Evolutionary conservation across 345 rosid species (phyloP).

Genomic region (Stellera chamaejasme): DNA sequence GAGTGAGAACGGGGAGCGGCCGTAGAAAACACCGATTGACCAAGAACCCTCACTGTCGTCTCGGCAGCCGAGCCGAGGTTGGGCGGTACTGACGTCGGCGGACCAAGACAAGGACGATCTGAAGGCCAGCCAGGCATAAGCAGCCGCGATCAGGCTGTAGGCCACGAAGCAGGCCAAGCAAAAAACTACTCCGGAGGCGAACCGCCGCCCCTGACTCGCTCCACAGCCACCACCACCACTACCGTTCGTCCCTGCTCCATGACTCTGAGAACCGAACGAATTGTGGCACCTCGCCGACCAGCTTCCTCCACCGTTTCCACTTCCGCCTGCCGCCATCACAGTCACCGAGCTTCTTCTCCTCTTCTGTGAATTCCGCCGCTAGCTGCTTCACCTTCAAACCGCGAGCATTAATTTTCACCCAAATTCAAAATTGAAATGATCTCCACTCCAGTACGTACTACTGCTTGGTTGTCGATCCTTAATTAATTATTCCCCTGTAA

Average conservation of each 20-base stretch:
- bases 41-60: constrained; percentile 84
- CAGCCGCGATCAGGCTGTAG: constrained; percentile 46
- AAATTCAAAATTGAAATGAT: too few species aligned
- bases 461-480: too few species aligned
- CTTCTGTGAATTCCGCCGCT: background rate
- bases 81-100: constrained; percentile 20
- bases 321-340: constrained; percentile 23
- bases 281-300: constrained; percentile 8
- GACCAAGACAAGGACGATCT: background rate
- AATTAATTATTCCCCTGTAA: too few species aligned
- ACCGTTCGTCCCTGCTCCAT: background rate
- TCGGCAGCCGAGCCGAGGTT: constrained; percentile 48
- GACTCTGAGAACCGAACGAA: too few species aligned
- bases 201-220: constrained; percentile 9
- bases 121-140: constrained; percentile 47
- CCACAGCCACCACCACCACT: background rate
- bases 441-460: too few species aligned
- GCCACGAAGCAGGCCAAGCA: constrained; percentile 40
- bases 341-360: constrained; percentile 8
- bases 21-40: constrained; percentile 82
- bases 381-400: background rate
- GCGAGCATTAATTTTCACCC: too few species aligned
- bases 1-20: constrained; percentile 73
- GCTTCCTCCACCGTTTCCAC: constrained; percentile 22
- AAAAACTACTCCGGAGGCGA: constrained; percentile 36